These are phyloP conservation scores for Zygnema circumcarinatum DNA, from an alignment of 139 green algal species.

Conservation along the genomic window DNA sequence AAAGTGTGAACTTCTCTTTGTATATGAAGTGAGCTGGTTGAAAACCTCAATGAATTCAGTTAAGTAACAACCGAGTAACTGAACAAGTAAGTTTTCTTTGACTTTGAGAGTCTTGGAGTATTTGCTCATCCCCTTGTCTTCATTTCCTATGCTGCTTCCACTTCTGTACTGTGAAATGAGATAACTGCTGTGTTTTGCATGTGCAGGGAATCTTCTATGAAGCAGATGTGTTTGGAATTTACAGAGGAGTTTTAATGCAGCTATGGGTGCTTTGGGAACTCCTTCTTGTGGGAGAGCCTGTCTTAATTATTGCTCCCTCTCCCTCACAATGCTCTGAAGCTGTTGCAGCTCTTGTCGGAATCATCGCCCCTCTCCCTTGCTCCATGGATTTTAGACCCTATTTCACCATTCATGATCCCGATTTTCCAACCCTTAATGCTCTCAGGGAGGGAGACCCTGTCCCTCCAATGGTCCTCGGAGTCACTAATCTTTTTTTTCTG, in stretches of 20 bases:
- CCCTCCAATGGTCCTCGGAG: slow-evolving; percentile 76
- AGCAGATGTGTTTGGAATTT: slow-evolving; percentile 67
- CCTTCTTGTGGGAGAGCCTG: slow-evolving; percentile 75
- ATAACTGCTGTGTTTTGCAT: too few species aligned
- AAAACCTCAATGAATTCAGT: too few species aligned
- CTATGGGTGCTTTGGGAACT: slow-evolving; percentile 89
- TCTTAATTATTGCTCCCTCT: slow-evolving; percentile 79
- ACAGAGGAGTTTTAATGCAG: slow-evolving; percentile 58
- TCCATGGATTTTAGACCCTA: slow-evolving; percentile 84
- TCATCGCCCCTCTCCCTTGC: slow-evolving; percentile 84
- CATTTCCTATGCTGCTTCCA: too few species aligned
- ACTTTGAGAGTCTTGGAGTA: too few species aligned
- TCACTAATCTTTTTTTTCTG: slow-evolving; percentile 91
- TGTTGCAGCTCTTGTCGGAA: slow-evolving; percentile 76
- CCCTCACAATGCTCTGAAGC: slow-evolving; percentile 72
- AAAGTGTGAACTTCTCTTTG: too few species aligned
- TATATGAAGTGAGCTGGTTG: too few species aligned
- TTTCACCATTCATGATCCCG: slow-evolving; percentile 90
- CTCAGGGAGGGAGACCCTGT: slow-evolving; percentile 48
- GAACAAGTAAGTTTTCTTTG: too few species aligned
- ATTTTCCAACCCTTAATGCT: slow-evolving; percentile 71
- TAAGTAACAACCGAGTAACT: too few species aligned
- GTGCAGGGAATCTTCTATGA: slow-evolving; percentile 63
- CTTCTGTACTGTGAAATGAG: too few species aligned
- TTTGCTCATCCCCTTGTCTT: too few species aligned